phyloP scores from a whole-genome alignment of 177 flowering plant species.

The Vitis hybrid region DNA sequence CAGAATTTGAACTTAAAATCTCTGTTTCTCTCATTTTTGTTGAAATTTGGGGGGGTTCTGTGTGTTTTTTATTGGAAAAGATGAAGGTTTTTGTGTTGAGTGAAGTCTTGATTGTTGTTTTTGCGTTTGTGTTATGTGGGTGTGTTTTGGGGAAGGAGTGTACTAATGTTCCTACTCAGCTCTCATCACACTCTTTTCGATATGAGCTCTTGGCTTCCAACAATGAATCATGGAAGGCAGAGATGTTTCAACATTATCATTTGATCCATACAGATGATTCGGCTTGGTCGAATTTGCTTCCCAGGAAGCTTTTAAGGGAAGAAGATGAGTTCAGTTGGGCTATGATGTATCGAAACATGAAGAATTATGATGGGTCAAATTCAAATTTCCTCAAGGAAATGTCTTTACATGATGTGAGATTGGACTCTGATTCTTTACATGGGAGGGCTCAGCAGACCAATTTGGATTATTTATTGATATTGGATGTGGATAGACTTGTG shows the following conservation, averaged over 20 bases:
- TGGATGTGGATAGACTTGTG: conserved; percentile 78
- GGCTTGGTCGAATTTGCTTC: conserved; percentile 63
- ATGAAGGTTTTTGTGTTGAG: conserved; percentile 20
- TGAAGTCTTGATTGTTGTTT: conserved; percentile 5
- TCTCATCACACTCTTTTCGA: conserved; percentile 65
- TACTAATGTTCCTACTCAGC: conserved; percentile 55
- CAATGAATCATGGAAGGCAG: conserved; percentile 64
- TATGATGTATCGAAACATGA: conserved; percentile 59
- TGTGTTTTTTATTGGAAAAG: not conserved
- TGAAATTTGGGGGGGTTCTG: no score
- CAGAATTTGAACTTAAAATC: no score
- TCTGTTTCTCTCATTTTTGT: no score
- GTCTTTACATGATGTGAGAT: conserved; percentile 71
- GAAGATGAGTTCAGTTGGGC: conserved; percentile 57
- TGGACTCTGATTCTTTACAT: conserved; percentile 55
- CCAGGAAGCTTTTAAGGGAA: conserved; percentile 56
- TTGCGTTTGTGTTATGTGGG: conserved; percentile 22
- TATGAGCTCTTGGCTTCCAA: conserved; percentile 49
- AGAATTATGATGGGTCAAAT: conserved; percentile 26
- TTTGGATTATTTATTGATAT: conserved; percentile 77
- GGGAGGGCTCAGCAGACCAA: conserved; percentile 83
- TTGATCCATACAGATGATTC: conserved; percentile 74
- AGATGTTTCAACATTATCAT: conserved; percentile 59
- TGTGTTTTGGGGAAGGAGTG: conserved; percentile 58
- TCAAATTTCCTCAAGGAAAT: conserved; percentile 59